A percentile compares a stretch with the other conserved stretches of the same genome.
phyloP scores from a whole-genome alignment of 768 basidiomycete genomes.

The Dioszegia aurantiaca region DNA sequence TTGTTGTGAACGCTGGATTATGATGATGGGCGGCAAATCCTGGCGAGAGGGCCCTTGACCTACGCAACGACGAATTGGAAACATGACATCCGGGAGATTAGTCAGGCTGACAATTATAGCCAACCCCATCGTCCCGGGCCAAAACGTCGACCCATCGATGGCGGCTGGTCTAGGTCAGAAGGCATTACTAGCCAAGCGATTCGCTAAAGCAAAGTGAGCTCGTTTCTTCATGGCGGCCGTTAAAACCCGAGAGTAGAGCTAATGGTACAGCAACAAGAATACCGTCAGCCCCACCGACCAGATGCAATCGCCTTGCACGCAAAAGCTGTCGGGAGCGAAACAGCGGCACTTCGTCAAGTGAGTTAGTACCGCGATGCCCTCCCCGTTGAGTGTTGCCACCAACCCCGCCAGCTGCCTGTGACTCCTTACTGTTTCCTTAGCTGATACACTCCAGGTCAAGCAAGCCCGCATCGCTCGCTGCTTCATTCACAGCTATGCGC shows the following conservation, averaged over 20 bases:
- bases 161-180: slow-evolving; percentile 67
- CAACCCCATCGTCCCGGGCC: slow-evolving; percentile 48
- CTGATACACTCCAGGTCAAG: slow-evolving; percentile 16
- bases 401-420: too few species aligned
- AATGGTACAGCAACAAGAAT: slow-evolving; percentile 63
- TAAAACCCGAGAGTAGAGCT: background rate
- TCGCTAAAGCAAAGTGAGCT: slow-evolving; percentile 76
- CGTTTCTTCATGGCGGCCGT: background rate
- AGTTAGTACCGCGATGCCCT: slow-evolving; percentile 32
- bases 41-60: background rate
- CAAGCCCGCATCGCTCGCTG: slow-evolving; percentile 41
- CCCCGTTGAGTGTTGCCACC: too few species aligned
- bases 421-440: too few species aligned
- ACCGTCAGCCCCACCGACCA: slow-evolving; percentile 91
- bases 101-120: slow-evolving; percentile 24
- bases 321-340: slow-evolving; percentile 84
- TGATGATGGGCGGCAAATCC: background rate
- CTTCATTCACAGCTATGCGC: slow-evolving; percentile 33
- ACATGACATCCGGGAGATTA: too few species aligned
- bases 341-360: slow-evolving; percentile 93
- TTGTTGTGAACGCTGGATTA: background rate
- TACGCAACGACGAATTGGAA: too few species aligned
- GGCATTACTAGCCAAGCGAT: slow-evolving; percentile 86
- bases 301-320: slow-evolving; percentile 86
- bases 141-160: slow-evolving; percentile 29